Base-by-base conservation (phyloP, 1,139 yeast species). In the Scheffersomyces titani region DNA sequence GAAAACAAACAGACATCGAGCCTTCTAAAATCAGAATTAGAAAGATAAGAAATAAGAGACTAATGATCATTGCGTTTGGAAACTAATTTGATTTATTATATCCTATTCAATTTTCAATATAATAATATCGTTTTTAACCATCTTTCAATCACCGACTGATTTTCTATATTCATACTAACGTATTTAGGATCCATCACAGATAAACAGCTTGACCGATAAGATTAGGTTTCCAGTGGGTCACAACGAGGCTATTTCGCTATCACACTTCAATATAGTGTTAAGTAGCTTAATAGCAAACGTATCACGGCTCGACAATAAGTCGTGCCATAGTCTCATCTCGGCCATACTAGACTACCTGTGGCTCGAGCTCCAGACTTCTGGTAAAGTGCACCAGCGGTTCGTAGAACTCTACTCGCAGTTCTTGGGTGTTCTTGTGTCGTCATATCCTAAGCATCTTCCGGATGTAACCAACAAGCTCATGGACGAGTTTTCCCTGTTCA, bases 361-460 rank as follows among this genome's bases (percentile, higher is more conserved):
- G 96, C 78, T 87, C 64, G 81, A 71, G 20, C 62, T 70, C 20
- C 60, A 63, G 18, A 11, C 40, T 30, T 30, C 40, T 30, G 40
- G 40, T 30, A 54, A 57, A 6, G 54, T 61, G 40, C 59, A 58
- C 19, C 60, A 61, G 60, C 51, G 75, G 77, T 74, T 80, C 81
- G 58, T 76, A 70, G 69, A 81, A 73, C 59, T 89, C 78, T 78
- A 79, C 62, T 82, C 89, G 51, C 88, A 87, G 54, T 94, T 94
- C 70, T 75, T 91, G 55, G 81, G 86, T 51, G 91, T 92, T 36
- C 78, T 94, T 57, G 92, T 93, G 48, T 89, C 97, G 5, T 89
- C 96, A 49, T 81, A 88, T 59, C 98, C 98, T 6, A 90, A 88
- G 70, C 93, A 96, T 89, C 86, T 96, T 84, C 83, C 84, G 61